These are phyloP conservation scores for Prunus campanulata DNA, from an alignment of 306 rosid species.

Conservation along the genomic window DNA sequence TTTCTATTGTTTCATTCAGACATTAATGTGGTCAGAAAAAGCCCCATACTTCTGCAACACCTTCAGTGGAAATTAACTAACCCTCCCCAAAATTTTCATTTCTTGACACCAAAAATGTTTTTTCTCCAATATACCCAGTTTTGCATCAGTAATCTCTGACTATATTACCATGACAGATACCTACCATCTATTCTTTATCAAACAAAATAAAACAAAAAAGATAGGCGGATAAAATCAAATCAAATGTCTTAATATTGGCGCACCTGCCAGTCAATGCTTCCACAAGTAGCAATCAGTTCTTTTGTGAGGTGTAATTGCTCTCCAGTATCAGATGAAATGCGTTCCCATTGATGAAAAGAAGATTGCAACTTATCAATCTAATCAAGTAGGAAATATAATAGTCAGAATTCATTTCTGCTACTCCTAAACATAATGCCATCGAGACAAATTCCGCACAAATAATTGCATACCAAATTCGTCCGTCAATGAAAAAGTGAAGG, in stretches of 20 bases:
- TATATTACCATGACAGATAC: not conserved
- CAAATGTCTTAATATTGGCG: not conserved
- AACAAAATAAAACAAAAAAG: not conserved
- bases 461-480: not conserved
- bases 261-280: constrained; percentile 97
- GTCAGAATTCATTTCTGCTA: constrained; percentile 5
- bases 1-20: not conserved
- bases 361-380: constrained; percentile 86
- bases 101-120: not conserved
- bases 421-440: not conserved
- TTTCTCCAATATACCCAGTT: not conserved
- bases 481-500: not conserved
- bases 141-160: not conserved
- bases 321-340: constrained; percentile 39
- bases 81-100: not conserved
- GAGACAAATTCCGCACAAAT: constrained; percentile 3
- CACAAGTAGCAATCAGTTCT: constrained; percentile 69
- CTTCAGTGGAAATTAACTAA: not conserved
- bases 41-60: no score
- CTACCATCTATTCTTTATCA: not conserved
- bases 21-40: not conserved
- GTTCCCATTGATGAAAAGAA: constrained; percentile 80
- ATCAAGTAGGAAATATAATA: constrained; percentile 18
- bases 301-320: constrained; percentile 60
- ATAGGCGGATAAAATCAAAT: not conserved